Percentiles rank a stretch among this genome's conserved stretches.
These are phyloP conservation scores for Lipomyces spencermartinsiae DNA, from an alignment of 805 yeast species.

Conservation along the genomic window DNA sequence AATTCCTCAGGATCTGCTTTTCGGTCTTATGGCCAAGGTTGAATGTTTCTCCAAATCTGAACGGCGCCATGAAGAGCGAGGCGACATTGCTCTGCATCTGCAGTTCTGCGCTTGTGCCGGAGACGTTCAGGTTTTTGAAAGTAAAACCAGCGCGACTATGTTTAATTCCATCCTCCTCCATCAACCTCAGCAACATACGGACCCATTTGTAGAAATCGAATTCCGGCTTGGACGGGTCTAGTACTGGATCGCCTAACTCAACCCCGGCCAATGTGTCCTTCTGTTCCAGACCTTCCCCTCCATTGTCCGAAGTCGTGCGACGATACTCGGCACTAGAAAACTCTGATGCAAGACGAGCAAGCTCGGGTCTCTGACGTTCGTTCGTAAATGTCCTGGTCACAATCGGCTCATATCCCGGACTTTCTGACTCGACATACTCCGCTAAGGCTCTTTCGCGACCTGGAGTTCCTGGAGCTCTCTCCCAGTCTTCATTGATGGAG, in stretches of 20 bases:
- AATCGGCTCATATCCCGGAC: slow-evolving; percentile 1
- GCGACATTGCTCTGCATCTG: slow-evolving; percentile 8
- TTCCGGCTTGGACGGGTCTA: slow-evolving; percentile 1
- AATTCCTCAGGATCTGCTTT: slow-evolving; percentile 46
- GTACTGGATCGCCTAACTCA: slow-evolving; percentile 1
- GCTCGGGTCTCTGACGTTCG: slow-evolving; percentile 5
- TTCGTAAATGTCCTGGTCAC: slow-evolving; percentile 3
- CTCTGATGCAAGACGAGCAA: slow-evolving; percentile 1
- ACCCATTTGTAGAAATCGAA: slow-evolving; percentile 2
- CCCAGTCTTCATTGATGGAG: not conserved
- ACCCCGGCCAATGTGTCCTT: slow-evolving; percentile 4
- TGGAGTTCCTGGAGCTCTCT: slow-evolving; percentile 1
- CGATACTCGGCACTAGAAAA: slow-evolving; percentile 5
- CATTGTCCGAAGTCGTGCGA: not conserved
- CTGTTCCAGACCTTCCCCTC: not conserved
- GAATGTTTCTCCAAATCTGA: not conserved
- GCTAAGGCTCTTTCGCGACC: not conserved
- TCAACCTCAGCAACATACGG: slow-evolving; percentile 1
- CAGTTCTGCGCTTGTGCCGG: not conserved
- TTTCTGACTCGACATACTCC: slow-evolving; percentile 3
- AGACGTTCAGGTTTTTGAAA: slow-evolving; percentile 6
- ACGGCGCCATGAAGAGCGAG: slow-evolving; percentile 9
- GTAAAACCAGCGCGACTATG: not conserved
- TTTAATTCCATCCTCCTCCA: slow-evolving; percentile 4
- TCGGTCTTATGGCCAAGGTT: slow-evolving; percentile 33